Conservation (phyloP, 768 basidiomycete genomes). For the Mycena epipterygia region DNA sequence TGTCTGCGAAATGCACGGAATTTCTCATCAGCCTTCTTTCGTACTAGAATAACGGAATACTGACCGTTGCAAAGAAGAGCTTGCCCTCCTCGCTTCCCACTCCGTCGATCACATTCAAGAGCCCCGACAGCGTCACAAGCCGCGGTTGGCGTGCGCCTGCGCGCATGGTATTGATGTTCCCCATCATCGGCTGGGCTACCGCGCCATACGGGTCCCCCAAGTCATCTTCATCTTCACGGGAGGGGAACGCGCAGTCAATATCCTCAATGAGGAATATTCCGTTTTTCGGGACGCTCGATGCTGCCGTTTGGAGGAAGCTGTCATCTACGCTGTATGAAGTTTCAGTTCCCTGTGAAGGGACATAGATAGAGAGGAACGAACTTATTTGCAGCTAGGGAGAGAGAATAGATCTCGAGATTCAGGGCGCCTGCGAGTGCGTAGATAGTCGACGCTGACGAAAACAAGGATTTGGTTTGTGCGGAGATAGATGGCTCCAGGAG, state of each 20-base stretch:
- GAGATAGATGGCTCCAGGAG: not conserved
- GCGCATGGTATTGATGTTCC: not conserved
- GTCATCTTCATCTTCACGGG: conserved; percentile 57
- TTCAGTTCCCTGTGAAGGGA: not conserved
- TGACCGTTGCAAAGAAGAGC: conserved; percentile 70
- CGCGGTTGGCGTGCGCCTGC: conserved; percentile 40
- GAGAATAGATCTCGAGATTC: conserved; percentile 85
- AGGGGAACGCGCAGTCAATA: conserved; percentile 56
- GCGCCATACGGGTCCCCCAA: conserved; percentile 18
- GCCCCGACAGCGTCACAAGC: conserved; percentile 65
- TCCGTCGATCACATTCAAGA: conserved; percentile 72
- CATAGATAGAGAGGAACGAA: not conserved
- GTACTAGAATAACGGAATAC: conserved; percentile 24
- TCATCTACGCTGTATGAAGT: conserved; percentile 44
- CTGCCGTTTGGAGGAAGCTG: conserved; percentile 42
- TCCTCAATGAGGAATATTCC: conserved; percentile 54
- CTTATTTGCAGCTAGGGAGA: conserved; percentile 59
- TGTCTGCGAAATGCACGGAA: conserved; percentile 49
- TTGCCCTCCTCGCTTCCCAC: conserved; percentile 74
- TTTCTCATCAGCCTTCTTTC: too few species aligned
- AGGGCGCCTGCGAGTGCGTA: conserved; percentile 75
- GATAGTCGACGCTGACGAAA: conserved; percentile 62
- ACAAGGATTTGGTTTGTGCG: conserved; percentile 42
- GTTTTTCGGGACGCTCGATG: conserved; percentile 44
- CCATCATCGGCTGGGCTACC: not conserved